Percentiles rank a stretch among this genome's conserved stretches.
Evolutionary conservation across 371 early-diverging fungal species (phyloP).

Genomic region (Nematocida parisii): DNA sequence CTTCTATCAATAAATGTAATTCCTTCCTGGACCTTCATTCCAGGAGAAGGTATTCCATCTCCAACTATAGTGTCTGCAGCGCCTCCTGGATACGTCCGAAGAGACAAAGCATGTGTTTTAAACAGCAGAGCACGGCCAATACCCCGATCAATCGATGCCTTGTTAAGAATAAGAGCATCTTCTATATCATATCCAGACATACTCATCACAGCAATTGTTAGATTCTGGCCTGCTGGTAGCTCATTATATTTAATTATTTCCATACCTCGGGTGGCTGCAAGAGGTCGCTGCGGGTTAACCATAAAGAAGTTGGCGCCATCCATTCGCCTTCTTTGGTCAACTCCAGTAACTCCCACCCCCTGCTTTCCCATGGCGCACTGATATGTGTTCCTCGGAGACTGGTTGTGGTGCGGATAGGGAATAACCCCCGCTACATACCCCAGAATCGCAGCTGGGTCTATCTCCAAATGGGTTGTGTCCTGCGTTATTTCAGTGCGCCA

Average conservation of each 20-base stretch:
- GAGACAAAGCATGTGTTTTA: constrained; percentile 76
- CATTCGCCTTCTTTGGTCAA: constrained; percentile 86
- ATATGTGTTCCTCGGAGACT: constrained; percentile 95
- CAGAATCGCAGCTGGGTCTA: constrained; percentile 89
- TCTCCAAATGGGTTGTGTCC: constrained; percentile 88
- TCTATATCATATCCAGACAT: constrained; percentile 99
- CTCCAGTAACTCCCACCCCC: constrained; percentile 92
- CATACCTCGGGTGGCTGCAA: constrained; percentile 93
- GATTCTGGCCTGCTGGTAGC: constrained; percentile 97
- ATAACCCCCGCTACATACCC: constrained; percentile 96
- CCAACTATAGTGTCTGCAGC: constrained; percentile 79
- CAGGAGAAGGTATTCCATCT: constrained; percentile 84
- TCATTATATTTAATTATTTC: constrained; percentile 92
- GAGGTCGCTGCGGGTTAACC: constrained; percentile 93
- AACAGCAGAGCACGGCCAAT: constrained; percentile 91
- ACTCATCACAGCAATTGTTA: constrained; percentile 96
- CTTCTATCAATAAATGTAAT: constrained; percentile 79
- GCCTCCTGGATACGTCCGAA: constrained; percentile 81
- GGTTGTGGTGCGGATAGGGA: constrained; percentile 99
- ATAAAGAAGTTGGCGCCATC: constrained; percentile 90
- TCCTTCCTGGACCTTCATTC: constrained; percentile 75
- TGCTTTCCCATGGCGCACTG: constrained; percentile 99
- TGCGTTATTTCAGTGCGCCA: constrained; percentile 76
- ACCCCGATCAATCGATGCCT: constrained; percentile 92
- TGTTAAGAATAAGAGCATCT: constrained; percentile 96